Conservation (phyloP, 345 rosid species). For the Boechera stricta region DNA sequence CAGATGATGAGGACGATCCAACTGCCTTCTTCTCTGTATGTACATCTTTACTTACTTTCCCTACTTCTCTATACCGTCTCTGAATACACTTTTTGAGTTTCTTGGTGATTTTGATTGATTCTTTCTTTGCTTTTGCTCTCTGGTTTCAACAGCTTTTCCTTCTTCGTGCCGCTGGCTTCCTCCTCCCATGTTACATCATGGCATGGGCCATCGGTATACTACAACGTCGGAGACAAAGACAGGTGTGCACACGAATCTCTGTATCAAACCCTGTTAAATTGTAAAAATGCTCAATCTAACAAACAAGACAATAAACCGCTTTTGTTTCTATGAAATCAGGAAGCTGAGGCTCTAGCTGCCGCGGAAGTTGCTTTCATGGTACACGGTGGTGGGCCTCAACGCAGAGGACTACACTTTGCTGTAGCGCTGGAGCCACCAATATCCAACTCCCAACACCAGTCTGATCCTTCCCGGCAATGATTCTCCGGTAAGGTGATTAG, state of each 20-base stretch:
- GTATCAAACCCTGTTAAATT: neutral
- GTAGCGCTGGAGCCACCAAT: constrained; percentile 64
- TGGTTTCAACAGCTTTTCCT: constrained; percentile 72
- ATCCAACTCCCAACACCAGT: constrained; percentile 37
- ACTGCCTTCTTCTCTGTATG: constrained; percentile 90
- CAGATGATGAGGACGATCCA: constrained; percentile 84
- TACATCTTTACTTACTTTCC: constrained; percentile 26
- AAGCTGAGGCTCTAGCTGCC: constrained; percentile 88
- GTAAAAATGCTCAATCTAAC: constrained; percentile 18
- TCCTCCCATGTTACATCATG: constrained; percentile 97
- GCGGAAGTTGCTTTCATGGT: constrained; percentile 93
- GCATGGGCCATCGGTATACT: constrained; percentile 97
- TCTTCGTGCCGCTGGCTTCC: constrained; percentile 93
- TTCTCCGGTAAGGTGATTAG: constrained; percentile 20
- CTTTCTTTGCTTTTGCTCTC: neutral
- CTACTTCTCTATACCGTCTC: neutral
- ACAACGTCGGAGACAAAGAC: constrained; percentile 95
- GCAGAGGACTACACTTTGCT: constrained; percentile 71
- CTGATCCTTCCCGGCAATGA: constrained; percentile 23
- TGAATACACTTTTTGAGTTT: constrained; percentile 16
- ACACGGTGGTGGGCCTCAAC: constrained; percentile 63
- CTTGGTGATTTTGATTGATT: constrained; percentile 6
- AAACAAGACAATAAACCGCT: neutral
- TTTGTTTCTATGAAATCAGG: constrained; percentile 56
- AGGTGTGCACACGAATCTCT: constrained; percentile 50